phyloP scores from a whole-genome alignment of 352 stramenopile species.

The Pythium dissimile region DNA sequence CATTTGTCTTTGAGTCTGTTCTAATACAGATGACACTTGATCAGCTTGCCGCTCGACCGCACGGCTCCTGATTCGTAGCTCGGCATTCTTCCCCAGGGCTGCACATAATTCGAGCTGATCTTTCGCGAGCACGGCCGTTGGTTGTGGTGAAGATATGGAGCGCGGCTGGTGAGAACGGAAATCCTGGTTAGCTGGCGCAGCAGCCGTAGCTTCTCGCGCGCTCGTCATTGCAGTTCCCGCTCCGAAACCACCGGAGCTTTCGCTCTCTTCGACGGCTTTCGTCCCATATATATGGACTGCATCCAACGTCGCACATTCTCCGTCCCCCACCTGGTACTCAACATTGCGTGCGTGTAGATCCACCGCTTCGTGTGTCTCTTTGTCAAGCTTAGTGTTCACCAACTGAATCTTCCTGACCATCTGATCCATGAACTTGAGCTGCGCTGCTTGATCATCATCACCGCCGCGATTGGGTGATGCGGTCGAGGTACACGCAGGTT shows the following conservation, averaged over 20 bases:
- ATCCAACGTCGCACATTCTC: conserved; percentile 19
- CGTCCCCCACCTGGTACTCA: conserved; percentile 19
- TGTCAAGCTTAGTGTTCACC: conserved; percentile 44
- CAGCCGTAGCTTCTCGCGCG: conserved; percentile 1
- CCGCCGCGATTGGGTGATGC: neutral
- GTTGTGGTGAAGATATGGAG: conserved; percentile 7
- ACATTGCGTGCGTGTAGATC: neutral
- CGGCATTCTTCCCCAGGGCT: conserved; percentile 57
- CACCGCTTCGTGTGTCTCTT: conserved; percentile 12
- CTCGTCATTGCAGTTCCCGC: conserved; percentile 2
- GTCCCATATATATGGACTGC: conserved; percentile 19
- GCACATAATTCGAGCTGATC: conserved; percentile 55
- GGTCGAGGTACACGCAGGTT: no score
- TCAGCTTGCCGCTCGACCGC: conserved; percentile 51
- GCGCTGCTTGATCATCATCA: conserved; percentile 31
- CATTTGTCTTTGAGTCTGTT: conserved; percentile 54
- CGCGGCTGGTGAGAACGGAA: conserved; percentile 20
- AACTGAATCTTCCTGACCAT: conserved; percentile 63
- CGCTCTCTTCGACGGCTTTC: conserved; percentile 14
- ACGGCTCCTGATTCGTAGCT: conserved; percentile 52
- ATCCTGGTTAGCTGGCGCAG: conserved; percentile 12
- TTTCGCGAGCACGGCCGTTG: conserved; percentile 24
- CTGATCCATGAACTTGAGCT: conserved; percentile 68
- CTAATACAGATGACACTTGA: conserved; percentile 38
- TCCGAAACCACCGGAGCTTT: conserved; percentile 22